Evolutionary conservation across 768 basidiomycete species (phyloP).

Genomic region (Phaffia tasmanica): DNA sequence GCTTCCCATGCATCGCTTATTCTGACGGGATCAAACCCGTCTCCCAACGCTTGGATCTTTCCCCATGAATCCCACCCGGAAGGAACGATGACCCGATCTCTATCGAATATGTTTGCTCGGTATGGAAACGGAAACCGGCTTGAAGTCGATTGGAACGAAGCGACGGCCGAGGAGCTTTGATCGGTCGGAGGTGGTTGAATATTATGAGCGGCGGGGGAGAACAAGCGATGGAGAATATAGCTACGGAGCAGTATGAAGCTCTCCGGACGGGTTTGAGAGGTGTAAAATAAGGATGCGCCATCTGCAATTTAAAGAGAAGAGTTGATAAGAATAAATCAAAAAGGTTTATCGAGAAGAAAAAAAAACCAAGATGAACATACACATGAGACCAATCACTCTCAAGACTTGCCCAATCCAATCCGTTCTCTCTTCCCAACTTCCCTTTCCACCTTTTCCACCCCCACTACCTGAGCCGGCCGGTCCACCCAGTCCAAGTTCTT

Average conservation of each 20-base stretch:
- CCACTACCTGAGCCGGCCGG: conserved; percentile 28
- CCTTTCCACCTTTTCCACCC: conserved; percentile 29
- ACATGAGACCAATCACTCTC: conserved; percentile 80
- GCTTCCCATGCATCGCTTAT: conserved; percentile 32
- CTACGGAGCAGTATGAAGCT: conserved; percentile 67
- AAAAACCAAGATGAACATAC: conserved; percentile 45
- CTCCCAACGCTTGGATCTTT: conserved; percentile 78
- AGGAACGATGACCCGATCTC: conserved; percentile 83
- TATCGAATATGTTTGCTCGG: conserved; percentile 82
- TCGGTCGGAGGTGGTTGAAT: conserved; percentile 43
- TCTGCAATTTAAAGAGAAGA: conserved; percentile 45
- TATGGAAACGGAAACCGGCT: conserved; percentile 78
- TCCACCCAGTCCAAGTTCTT: conserved; percentile 70
- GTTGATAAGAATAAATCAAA: neutral
- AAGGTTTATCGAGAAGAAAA: neutral
- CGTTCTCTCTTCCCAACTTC: conserved; percentile 68
- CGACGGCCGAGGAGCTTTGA: conserved; percentile 41
- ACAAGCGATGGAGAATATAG: conserved; percentile 71
- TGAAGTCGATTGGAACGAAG: conserved; percentile 30
- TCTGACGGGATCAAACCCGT: conserved; percentile 68
- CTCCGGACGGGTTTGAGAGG: conserved; percentile 58
- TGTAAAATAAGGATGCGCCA: conserved; percentile 84
- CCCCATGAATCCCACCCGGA: conserved; percentile 98
- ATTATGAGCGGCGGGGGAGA: conserved; percentile 49
- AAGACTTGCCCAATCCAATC: conserved; percentile 94